phyloP scores from a whole-genome alignment of 1,139 yeast species.

The Scheffersomyces stambukii region DNA sequence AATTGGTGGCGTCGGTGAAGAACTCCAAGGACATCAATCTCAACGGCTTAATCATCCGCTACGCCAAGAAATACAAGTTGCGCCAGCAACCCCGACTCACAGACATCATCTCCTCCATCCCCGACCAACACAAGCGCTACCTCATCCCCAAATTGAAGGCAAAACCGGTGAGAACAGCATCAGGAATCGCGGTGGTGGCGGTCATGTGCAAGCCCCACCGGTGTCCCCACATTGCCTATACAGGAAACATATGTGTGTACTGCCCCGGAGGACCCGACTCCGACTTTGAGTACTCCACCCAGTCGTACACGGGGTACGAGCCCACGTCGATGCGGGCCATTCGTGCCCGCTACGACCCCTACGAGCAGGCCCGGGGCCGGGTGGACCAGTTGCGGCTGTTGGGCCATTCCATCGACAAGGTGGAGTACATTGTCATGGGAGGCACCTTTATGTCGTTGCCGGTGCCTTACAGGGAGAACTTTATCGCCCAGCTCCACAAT shows the following conservation, averaged over 20 bases:
- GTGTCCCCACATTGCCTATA: conserved; percentile 98
- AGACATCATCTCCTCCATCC: conserved; percentile 91
- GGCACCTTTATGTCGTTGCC: conserved; percentile 98
- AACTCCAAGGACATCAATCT: conserved; percentile 78
- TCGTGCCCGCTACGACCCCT: conserved; percentile 95
- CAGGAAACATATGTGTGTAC: conserved; percentile 97
- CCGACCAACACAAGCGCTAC: conserved; percentile 92
- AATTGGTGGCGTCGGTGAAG: conserved; percentile 74
- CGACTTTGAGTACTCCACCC: conserved; percentile 96
- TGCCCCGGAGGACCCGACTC: conserved; percentile 99
- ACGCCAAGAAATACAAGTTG: conserved; percentile 85
- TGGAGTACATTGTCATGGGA: conserved; percentile 97
- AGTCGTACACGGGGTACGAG: conserved; percentile 96
- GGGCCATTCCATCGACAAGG: conserved; percentile 96
- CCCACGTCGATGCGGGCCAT: conserved; percentile 99
- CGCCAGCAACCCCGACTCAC: conserved; percentile 93
- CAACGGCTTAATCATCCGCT: conserved; percentile 82
- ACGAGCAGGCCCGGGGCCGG: conserved; percentile 97
- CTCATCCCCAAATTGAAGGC: conserved; percentile 91
- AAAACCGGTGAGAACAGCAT: conserved; percentile 97
- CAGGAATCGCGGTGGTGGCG: conserved; percentile 97
- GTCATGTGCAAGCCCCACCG: conserved; percentile 99
- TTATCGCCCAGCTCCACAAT: conserved; percentile 86
- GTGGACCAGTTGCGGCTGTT: conserved; percentile 91
- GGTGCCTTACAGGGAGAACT: conserved; percentile 80